Conservation (phyloP, 306 rosid species). For the Quercus ilex region DNA sequence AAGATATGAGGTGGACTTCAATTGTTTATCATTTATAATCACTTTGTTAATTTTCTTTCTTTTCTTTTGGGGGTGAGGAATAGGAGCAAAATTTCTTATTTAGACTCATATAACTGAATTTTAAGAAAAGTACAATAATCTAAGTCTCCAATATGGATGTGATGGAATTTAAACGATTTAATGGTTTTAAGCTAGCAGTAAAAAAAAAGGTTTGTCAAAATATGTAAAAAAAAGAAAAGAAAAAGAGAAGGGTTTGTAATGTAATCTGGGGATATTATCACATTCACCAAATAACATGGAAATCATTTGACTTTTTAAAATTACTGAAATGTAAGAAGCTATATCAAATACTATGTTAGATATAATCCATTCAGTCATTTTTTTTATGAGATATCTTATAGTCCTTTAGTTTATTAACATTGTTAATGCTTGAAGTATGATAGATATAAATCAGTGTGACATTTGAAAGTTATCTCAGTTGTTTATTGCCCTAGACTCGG, state of each 20-base stretch:
- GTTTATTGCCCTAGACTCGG: background rate
- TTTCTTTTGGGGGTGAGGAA: too few species aligned
- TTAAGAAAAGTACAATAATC: too few species aligned
- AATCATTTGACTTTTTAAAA: background rate
- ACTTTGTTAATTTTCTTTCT: too few species aligned
- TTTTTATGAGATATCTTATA: background rate
- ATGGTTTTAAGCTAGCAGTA: background rate
- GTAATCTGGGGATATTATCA: background rate
- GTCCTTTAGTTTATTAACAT: background rate
- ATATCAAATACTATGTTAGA: background rate
- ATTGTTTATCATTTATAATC: too few species aligned
- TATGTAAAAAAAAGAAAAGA: too few species aligned
- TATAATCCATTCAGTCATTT: background rate
- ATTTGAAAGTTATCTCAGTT: background rate
- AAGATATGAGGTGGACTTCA: too few species aligned
- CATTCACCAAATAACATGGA: background rate
- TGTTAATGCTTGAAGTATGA: background rate
- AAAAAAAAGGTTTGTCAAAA: background rate
- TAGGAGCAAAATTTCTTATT: too few species aligned
- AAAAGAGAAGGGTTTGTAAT: background rate
- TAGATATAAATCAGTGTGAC: background rate
- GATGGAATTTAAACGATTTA: background rate
- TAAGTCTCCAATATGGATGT: background rate
- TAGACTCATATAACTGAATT: too few species aligned
- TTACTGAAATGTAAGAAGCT: background rate